Conservation (phyloP, 345 rosid species). For the Gossypium thurberi region DNA sequence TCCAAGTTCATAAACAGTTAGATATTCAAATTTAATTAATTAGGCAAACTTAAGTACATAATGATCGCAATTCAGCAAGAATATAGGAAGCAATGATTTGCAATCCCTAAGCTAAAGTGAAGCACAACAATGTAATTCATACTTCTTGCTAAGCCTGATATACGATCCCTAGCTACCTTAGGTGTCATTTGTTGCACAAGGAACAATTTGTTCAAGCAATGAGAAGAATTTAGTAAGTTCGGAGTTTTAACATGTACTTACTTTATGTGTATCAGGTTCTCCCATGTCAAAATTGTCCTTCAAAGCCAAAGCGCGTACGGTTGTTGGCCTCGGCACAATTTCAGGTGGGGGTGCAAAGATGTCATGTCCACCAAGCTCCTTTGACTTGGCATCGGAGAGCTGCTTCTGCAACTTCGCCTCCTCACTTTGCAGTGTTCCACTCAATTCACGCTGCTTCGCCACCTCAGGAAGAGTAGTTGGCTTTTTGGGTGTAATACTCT, state of each 20-base stretch:
- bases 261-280: slow-evolving; percentile 31
- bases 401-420: slow-evolving; percentile 69
- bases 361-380: slow-evolving; percentile 89
- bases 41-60: neutral
- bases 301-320: slow-evolving; percentile 53
- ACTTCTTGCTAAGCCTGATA: neutral
- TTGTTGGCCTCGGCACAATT: slow-evolving; percentile 68
- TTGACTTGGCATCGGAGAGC: slow-evolving; percentile 77
- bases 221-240: slow-evolving; percentile 17
- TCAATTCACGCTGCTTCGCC: slow-evolving; percentile 92
- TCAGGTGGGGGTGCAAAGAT: slow-evolving; percentile 97
- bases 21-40: neutral
- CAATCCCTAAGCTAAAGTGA: neutral
- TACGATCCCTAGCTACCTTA: neutral
- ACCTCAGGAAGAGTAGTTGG: slow-evolving; percentile 71
- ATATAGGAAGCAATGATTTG: neutral
- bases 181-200: neutral
- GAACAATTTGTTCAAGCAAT: neutral
- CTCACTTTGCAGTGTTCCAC: slow-evolving; percentile 67
- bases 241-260: slow-evolving; percentile 30
- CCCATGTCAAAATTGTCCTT: slow-evolving; percentile 74
- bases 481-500: slow-evolving; percentile 60
- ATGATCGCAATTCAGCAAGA: neutral
- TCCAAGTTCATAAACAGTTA: slow-evolving; percentile 4
- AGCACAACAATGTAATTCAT: neutral